A percentile compares a stretch with the other conserved stretches of the same genome.
These are phyloP conservation scores for Talaromyces borbonicus DNA, from an alignment of 495 filamentous ascomycete species.

Conservation along the genomic window DNA sequence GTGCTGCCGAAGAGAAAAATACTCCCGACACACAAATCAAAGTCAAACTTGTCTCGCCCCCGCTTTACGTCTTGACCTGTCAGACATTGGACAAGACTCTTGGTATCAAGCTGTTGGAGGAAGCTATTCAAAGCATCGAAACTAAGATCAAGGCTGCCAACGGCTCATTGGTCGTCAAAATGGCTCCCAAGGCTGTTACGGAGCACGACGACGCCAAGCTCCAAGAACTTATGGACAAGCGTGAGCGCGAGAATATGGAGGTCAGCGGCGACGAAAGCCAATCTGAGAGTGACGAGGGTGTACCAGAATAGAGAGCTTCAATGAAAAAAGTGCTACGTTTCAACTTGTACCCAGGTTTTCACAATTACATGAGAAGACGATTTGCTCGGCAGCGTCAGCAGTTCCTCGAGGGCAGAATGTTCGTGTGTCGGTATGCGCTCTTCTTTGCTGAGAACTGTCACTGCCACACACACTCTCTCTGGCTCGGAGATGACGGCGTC, in stretches of 20 bases:
- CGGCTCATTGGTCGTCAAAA: constrained; percentile 77
- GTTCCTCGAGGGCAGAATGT: background rate
- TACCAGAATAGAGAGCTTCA: constrained; percentile 26
- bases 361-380: background rate
- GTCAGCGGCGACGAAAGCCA: constrained; percentile 92
- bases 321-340: background rate
- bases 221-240: constrained; percentile 97
- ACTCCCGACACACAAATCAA: constrained; percentile 87
- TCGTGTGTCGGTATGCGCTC: background rate
- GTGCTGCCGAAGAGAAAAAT: constrained; percentile 80
- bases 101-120: constrained; percentile 75
- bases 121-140: constrained; percentile 76
- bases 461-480: no score
- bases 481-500: no score
- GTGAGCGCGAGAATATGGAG: constrained; percentile 93
- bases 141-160: constrained; percentile 61
- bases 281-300: constrained; percentile 80
- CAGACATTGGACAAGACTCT: constrained; percentile 87
- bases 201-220: constrained; percentile 96
- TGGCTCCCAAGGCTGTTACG: constrained; percentile 98
- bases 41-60: constrained; percentile 90
- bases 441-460: background rate
- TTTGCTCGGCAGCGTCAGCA: background rate
- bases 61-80: constrained; percentile 86
- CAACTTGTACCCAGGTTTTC: background rate